phyloP scores from a whole-genome alignment of 768 basidiomycete species.

The Jaapia argillacea region DNA sequence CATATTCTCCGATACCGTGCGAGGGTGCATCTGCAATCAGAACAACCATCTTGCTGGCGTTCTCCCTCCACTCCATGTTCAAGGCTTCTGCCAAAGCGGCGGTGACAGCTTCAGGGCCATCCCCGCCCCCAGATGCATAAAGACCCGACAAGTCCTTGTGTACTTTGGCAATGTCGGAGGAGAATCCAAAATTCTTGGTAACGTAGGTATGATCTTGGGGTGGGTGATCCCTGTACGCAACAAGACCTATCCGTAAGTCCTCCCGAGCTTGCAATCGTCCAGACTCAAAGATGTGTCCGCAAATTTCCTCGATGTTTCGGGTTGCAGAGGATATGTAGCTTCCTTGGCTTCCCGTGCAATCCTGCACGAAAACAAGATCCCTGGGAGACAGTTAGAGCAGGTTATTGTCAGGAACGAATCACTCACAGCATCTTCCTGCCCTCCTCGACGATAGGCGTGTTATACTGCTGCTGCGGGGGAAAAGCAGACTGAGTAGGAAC shows the following conservation, averaged over 20 bases:
- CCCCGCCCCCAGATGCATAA: slow-evolving; percentile 86
- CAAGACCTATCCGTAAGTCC: slow-evolving; percentile 85
- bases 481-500: slow-evolving; percentile 20
- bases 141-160: slow-evolving; percentile 74
- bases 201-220: slow-evolving; percentile 96
- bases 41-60: slow-evolving; percentile 92
- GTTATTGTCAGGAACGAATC: slow-evolving; percentile 8
- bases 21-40: slow-evolving; percentile 97
- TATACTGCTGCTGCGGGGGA: slow-evolving; percentile 22
- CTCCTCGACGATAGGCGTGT: slow-evolving; percentile 24
- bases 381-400: slow-evolving; percentile 28
- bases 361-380: slow-evolving; percentile 91
- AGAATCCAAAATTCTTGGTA: slow-evolving; percentile 90
- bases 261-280: slow-evolving; percentile 82
- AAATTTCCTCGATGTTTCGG: slow-evolving; percentile 94
- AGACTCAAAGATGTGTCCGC: slow-evolving; percentile 88
- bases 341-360: slow-evolving; percentile 89
- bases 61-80: slow-evolving; percentile 83
- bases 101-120: slow-evolving; percentile 96
- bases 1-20: slow-evolving; percentile 95
- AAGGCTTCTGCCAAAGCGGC: slow-evolving; percentile 82
- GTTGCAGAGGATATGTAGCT: slow-evolving; percentile 91
- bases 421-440: slow-evolving; percentile 70
- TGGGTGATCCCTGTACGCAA: slow-evolving; percentile 95
- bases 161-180: slow-evolving; percentile 82